Conservation (phyloP, 345 rosid species). For the Reutealis trisperma region DNA sequence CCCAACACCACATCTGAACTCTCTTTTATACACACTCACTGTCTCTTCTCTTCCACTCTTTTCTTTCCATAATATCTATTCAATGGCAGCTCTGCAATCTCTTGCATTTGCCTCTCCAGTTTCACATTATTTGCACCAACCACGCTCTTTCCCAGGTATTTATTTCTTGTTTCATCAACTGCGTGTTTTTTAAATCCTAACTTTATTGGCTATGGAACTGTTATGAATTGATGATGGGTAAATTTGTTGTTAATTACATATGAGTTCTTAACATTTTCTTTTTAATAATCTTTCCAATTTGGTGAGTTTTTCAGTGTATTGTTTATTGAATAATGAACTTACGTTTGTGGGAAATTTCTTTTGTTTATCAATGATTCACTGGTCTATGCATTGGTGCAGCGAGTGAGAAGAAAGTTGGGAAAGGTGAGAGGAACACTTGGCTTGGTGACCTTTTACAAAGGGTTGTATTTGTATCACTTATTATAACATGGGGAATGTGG, state of each 20-base stretch:
- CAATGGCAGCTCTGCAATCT: conserved; percentile 53
- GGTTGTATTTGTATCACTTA: not conserved
- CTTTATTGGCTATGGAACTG: not conserved
- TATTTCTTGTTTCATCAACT: not conserved
- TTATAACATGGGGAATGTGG: not conserved
- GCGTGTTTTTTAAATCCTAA: not conserved
- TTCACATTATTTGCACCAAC: conserved; percentile 32
- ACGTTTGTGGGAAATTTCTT: not conserved
- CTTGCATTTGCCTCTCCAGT: conserved; percentile 45
- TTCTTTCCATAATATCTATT: not conserved
- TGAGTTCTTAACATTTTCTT: not conserved
- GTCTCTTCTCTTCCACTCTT: not conserved
- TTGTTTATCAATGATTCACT: not conserved
- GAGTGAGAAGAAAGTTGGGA: not conserved
- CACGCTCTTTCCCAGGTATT: conserved; percentile 41
- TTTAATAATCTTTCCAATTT: not conserved
- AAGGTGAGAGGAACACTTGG: not conserved
- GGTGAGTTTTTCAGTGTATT: not conserved
- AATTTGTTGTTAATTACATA: not conserved
- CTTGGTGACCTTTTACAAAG: not conserved
- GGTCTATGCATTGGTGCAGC: not conserved
- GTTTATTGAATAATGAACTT: not conserved
- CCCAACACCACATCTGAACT: conserved; percentile 7
- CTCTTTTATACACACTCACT: not conserved
- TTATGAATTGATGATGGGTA: no score